Base-by-base conservation (phyloP, 1,139 yeast genomes). In the Geotrichum aggregatum region DNA sequence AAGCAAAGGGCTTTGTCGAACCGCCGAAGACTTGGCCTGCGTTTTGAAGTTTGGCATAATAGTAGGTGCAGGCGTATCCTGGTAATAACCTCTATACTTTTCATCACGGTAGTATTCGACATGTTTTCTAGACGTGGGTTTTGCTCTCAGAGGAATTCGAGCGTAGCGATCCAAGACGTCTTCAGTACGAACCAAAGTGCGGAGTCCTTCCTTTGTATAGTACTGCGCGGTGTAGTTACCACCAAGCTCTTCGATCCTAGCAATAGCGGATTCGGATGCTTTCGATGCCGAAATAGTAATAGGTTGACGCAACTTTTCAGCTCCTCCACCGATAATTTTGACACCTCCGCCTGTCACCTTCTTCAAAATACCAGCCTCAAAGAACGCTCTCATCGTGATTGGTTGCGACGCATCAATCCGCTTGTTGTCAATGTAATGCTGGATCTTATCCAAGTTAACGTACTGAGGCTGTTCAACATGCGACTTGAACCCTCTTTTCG, bases 41-140 rank as follows among this genome's bases (percentile, higher is more conserved):
- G 58, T 59, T 48, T 61, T 63, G 43, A 51, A 60, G 44, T 58
- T 56, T n/a, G 61, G 59, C 61, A 65, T 65, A 56, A 68, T 60
- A 26, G 58, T 57, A 1, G 72, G 68, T 19, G 62, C 64, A 4
- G 68, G 66, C 1, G 70, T 60, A 35, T 58, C 71, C 13, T 63
- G 71, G 62, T 91, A 72, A 66, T 87, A 91, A 2, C 98, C 98
- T 59, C 89, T 78, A 65, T 81, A 82, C 36, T 76, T 82, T 5
- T 78, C 77, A 66, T 80, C 78, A 45, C 92, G 79, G 71, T 92
- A 92, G 69, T 76, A 88, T 57, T 79, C 81, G 56, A 92, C 83
- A 63, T 85, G 89, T 71, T 87, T 84, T 70, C 87, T 80, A 61
- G 80, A 83, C 7, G 84, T 84, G 22, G 98, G 98, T 69, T 91